phyloP scores from a whole-genome alignment of 2,329 filamentous ascomycete genomes.

The Colletotrichum echinochloae region DNA sequence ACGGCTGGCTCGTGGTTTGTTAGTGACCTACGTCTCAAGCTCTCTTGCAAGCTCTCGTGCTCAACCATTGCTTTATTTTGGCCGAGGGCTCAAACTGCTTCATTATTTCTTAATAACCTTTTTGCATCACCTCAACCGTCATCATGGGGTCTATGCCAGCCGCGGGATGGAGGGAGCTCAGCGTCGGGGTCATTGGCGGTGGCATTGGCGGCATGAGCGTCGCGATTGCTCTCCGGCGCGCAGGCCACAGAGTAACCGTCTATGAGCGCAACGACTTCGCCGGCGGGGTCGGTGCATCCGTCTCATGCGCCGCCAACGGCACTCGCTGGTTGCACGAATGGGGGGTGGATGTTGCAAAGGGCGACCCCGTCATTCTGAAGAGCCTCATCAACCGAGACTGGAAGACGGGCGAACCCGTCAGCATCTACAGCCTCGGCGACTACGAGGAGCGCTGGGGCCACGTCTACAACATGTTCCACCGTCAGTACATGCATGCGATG shows the following conservation, averaged over 20 bases:
- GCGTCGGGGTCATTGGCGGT: slow-evolving; percentile 58
- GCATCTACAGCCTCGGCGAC: slow-evolving; percentile 72
- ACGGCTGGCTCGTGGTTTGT: background rate
- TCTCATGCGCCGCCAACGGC: slow-evolving; percentile 77
- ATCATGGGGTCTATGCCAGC: slow-evolving; percentile 35
- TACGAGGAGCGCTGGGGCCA: slow-evolving; percentile 75
- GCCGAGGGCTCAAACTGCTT: background rate
- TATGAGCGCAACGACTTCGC: slow-evolving; percentile 76
- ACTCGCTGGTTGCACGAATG: slow-evolving; percentile 78
- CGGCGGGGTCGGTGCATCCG: slow-evolving; percentile 75
- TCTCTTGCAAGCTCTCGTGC: background rate
- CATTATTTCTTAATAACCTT: too few species aligned
- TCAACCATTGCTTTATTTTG: background rate
- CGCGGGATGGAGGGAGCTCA: slow-evolving; percentile 58
- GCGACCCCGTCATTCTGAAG: slow-evolving; percentile 73
- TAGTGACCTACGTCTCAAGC: background rate
- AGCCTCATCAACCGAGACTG: slow-evolving; percentile 78
- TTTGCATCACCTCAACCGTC: background rate
- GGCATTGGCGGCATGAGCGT: slow-evolving; percentile 62
- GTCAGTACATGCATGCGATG: slow-evolving; percentile 77
- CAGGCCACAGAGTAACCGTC: slow-evolving; percentile 65
- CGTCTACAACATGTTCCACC: slow-evolving; percentile 77
- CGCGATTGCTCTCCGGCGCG: slow-evolving; percentile 60
- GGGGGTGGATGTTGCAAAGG: slow-evolving; percentile 72
- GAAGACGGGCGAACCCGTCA: slow-evolving; percentile 75